These are phyloP conservation scores for Heterococcus sp. DNA, from an alignment of 108 stramenopile genomes.

Conservation along the genomic window DNA sequence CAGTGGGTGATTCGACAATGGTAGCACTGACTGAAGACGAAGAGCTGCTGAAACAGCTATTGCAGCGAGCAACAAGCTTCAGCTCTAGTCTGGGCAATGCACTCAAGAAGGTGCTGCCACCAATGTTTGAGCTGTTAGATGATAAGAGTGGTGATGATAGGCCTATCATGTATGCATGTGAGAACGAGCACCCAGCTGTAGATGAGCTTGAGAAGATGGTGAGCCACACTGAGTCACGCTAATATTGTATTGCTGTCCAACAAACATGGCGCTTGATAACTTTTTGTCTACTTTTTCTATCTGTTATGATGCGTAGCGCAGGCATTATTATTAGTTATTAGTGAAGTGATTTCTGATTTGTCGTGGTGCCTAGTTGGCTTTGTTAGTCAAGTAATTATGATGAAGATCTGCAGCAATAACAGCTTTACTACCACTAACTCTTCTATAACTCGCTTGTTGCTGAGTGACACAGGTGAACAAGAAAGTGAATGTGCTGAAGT, in stretches of 20 bases:
- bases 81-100: constrained; percentile 12
- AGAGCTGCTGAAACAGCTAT: not conserved
- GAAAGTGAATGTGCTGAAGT: not conserved
- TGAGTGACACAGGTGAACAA: not conserved
- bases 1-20: not conserved
- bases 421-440: too few species aligned
- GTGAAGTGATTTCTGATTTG: too few species aligned
- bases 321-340: too few species aligned
- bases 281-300: too few species aligned
- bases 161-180: not conserved
- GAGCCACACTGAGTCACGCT: too few species aligned
- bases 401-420: too few species aligned
- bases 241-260: too few species aligned
- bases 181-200: not conserved
- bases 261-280: too few species aligned
- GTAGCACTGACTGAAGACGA: not conserved
- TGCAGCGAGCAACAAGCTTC: constrained; percentile 7
- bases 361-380: too few species aligned
- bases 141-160: not conserved
- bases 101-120: constrained; percentile 7
- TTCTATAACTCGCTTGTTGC: too few species aligned
- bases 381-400: too few species aligned
- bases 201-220: not conserved
- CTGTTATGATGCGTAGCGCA: too few species aligned
- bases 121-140: not conserved